Evolutionary conservation across 1,284 basidiomycete genomes (phyloP).

Genomic region (Malassezia globosa): DNA sequence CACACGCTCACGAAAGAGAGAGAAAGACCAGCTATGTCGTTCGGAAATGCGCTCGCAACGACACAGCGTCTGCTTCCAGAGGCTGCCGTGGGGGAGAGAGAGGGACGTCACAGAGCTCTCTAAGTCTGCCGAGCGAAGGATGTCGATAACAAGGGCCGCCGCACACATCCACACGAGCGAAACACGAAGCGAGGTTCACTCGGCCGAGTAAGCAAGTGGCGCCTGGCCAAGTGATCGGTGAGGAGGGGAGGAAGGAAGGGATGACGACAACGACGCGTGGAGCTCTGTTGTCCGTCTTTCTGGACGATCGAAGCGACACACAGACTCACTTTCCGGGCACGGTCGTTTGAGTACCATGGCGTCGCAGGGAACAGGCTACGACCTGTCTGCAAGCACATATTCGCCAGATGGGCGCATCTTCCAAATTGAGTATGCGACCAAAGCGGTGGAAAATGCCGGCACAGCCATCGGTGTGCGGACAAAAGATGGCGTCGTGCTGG

Average conservation of each 20-base stretch:
- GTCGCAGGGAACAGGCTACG: constrained; percentile 95
- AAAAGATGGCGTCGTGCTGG: constrained; percentile 77
- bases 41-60: too few species aligned
- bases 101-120: too few species aligned
- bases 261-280: not conserved
- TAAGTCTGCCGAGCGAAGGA: too few species aligned
- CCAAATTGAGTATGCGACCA: constrained; percentile 95
- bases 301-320: not conserved
- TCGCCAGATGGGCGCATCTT: constrained; percentile 97
- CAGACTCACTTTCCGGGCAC: not conserved
- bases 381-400: constrained; percentile 95
- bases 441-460: constrained; percentile 97
- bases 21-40: not conserved
- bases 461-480: constrained; percentile 63
- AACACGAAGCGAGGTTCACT: too few species aligned
- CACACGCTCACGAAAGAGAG: not conserved
- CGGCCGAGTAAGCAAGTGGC: too few species aligned
- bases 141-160: too few species aligned
- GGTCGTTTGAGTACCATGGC: constrained; percentile 56
- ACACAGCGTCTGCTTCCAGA: too few species aligned
- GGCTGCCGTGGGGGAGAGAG: too few species aligned
- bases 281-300: not conserved
- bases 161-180: too few species aligned
- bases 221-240: not conserved
- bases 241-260: not conserved